A percentile compares a stretch with the other conserved stretches of the same genome.
These are phyloP conservation scores for Intubia oerlemansii DNA, from an alignment of 2,329 filamentous ascomycete genomes.

Conservation along the genomic window DNA sequence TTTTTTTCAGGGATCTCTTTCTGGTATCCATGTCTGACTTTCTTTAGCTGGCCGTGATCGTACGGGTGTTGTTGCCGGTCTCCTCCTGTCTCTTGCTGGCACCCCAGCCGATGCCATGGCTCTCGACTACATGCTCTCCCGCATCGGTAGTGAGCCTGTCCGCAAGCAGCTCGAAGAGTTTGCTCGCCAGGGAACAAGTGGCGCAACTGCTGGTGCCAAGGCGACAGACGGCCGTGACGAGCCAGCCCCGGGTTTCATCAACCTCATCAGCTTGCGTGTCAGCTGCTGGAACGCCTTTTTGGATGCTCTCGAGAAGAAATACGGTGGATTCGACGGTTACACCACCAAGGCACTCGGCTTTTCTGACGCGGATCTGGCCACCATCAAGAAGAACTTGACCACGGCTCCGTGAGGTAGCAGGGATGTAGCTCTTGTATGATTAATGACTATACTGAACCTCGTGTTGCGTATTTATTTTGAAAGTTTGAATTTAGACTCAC, in stretches of 20 bases:
- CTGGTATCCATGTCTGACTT: neutral
- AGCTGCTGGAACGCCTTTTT: conserved; percentile 24
- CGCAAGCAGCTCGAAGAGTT: conserved; percentile 24
- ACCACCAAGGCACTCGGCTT: conserved; percentile 23
- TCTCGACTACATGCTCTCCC: conserved; percentile 31
- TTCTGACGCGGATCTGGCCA: conserved; percentile 20
- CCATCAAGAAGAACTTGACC: conserved; percentile 23
- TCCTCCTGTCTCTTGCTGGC: conserved; percentile 29
- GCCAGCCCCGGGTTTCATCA: conserved; percentile 25
- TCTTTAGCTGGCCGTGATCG: conserved; percentile 28
- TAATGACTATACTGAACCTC: no score
- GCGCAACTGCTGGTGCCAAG: conserved; percentile 8
- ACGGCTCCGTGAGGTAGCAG: conserved; percentile 1
- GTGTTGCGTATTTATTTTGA: no score
- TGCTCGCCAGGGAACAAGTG: conserved; percentile 18
- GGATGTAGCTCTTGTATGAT: neutral
- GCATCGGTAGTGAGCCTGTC: conserved; percentile 29
- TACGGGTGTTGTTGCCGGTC: conserved; percentile 27
- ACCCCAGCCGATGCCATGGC: conserved; percentile 19
- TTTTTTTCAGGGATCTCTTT: neutral
- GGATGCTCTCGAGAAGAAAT: conserved; percentile 19
- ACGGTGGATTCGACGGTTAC: conserved; percentile 27
- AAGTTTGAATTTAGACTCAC: no score
- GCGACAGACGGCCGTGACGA: no score
- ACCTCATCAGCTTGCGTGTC: conserved; percentile 21